Percentiles rank a stretch among this genome's conserved stretches.
These are phyloP conservation scores for Eucalyptus caleyi DNA, from an alignment of 345 rosid genomes.

Conservation along the genomic window DNA sequence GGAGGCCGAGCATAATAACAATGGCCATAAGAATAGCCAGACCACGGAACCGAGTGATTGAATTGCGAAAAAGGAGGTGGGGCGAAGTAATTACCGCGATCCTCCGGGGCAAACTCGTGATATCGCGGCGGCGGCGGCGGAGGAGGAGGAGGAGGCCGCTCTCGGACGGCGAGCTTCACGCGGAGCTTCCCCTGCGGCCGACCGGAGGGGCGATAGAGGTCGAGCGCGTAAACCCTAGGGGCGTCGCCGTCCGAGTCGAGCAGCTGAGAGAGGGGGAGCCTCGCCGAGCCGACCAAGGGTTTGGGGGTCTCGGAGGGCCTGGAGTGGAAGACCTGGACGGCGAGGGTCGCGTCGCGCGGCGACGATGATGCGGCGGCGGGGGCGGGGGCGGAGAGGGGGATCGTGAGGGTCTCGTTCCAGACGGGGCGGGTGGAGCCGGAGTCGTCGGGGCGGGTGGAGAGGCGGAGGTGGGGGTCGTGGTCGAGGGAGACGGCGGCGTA, in stretches of 20 bases:
- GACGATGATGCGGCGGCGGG: neutral
- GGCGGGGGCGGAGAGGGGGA: neutral
- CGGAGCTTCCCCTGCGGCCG: constrained; percentile 54
- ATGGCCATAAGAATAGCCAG: constrained; percentile 2
- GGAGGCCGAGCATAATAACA: constrained; percentile 8
- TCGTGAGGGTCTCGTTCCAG: constrained; percentile 9
- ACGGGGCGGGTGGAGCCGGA: constrained; percentile 8
- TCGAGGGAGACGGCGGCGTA: constrained; percentile 43
- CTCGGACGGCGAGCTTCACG: constrained; percentile 28
- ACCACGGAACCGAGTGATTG: neutral
- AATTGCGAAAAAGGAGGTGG: neutral
- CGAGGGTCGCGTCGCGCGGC: constrained; percentile 9
- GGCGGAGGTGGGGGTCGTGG: constrained; percentile 32
- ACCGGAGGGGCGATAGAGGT: constrained; percentile 40
- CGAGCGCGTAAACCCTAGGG: constrained; percentile 7
- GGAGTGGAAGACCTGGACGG: constrained; percentile 50
- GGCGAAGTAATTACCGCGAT: neutral
- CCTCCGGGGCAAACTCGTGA: constrained; percentile 2
- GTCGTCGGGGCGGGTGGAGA: constrained; percentile 23
- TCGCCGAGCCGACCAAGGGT: constrained; percentile 39
- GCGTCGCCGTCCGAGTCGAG: constrained; percentile 2
- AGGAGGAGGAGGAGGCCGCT: constrained; percentile 14
- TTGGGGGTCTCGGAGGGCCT: constrained; percentile 37
- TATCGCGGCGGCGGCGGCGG: constrained; percentile 11
- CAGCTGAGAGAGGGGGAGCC: constrained; percentile 13